A percentile compares a stretch with the other conserved stretches of the same genome.
These are phyloP conservation scores for Verticillium isaacii DNA, from an alignment of 2,329 filamentous ascomycete genomes.

Conservation along the genomic window DNA sequence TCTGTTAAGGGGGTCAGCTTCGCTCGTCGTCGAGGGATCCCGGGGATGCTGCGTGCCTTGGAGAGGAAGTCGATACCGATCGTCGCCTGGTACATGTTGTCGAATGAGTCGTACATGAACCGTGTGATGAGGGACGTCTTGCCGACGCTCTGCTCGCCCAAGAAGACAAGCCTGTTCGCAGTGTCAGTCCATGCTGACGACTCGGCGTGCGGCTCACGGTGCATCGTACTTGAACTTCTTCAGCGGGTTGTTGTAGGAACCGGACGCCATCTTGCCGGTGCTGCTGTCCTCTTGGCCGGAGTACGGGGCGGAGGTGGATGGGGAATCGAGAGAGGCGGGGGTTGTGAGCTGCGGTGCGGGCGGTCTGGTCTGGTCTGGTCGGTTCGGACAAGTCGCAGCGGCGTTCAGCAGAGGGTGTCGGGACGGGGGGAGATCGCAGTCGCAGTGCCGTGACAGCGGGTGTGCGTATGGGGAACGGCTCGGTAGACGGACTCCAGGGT, in stretches of 20 bases:
- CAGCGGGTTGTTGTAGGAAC: conserved; percentile 95
- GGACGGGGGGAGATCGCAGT: background rate
- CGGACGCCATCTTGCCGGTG: conserved; percentile 63
- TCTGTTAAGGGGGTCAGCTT: conserved; percentile 43
- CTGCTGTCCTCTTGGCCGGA: background rate
- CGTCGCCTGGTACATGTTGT: conserved; percentile 99
- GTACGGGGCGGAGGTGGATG: conserved; percentile 10
- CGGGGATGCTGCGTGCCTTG: conserved; percentile 58
- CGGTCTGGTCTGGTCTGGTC: background rate
- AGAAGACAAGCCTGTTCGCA: conserved; percentile 75
- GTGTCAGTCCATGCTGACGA: conserved; percentile 16
- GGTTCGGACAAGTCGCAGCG: conserved; percentile 1
- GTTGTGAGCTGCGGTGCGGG: background rate
- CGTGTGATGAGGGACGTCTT: conserved; percentile 98
- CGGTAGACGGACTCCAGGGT: background rate
- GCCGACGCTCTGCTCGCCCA: conserved; percentile 97
- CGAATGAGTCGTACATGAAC: conserved; percentile 99
- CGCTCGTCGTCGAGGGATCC: conserved; percentile 10
- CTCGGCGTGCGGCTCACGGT: background rate
- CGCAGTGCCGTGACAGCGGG: background rate
- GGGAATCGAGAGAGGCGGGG: conserved; percentile 6
- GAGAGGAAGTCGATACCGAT: conserved; percentile 99
- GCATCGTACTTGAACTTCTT: conserved; percentile 95
- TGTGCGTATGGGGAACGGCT: background rate
- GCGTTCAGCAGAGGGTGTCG: background rate